These are phyloP conservation scores for Guillardia theta DNA, from an alignment of 78 protist genomes.

Conservation along the genomic window DNA sequence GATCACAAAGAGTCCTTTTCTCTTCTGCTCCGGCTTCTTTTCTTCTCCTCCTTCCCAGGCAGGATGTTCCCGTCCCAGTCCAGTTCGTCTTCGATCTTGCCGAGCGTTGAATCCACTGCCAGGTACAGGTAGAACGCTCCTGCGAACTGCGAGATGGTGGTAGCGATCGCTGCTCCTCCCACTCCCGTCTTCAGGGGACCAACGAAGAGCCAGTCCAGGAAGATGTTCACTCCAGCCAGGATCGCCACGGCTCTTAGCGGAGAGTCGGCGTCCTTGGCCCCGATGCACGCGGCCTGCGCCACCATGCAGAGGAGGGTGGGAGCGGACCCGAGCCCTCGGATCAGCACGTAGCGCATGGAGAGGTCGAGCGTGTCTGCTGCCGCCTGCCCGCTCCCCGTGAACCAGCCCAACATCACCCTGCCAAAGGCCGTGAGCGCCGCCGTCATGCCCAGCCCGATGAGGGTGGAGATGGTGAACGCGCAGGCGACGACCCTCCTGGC, in stretches of 20 bases:
- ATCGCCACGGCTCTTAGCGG: not conserved
- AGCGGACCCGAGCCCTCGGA: not conserved
- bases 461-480: not conserved
- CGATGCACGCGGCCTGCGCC: slow-evolving; percentile 30
- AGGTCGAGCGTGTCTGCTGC: not conserved
- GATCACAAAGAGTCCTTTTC: too few species aligned
- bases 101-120: too few species aligned
- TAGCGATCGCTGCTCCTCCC: not conserved
- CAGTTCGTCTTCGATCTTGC: too few species aligned
- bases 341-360: not conserved
- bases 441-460: not conserved
- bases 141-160: not conserved
- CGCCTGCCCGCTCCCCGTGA: not conserved
- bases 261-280: not conserved
- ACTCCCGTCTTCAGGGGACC: not conserved
- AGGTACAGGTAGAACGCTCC: not conserved
- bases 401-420: not conserved
- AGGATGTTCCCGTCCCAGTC: too few species aligned
- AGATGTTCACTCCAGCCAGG: not conserved
- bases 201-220: not conserved
- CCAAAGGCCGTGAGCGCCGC: not conserved
- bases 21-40: too few species aligned
- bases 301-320: not conserved
- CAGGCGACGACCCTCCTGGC: not conserved
- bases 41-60: too few species aligned